Conservation (phyloP, 768 basidiomycete genomes). For the Nidularia pulvinata region DNA sequence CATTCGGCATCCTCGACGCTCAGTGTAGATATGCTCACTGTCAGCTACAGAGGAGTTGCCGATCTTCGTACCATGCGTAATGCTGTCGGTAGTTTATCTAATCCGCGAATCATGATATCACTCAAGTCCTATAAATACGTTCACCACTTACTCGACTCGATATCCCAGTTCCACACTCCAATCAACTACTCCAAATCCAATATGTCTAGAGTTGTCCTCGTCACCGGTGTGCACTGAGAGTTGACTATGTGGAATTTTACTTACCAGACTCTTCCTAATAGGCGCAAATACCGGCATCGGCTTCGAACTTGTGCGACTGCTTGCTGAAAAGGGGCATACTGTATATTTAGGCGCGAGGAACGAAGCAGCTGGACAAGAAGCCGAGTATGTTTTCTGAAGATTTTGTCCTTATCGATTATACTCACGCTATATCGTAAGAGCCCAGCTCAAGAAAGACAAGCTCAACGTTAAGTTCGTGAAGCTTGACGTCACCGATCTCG, state of each 20-base stretch:
- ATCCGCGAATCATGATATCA: too few relatives aligned
- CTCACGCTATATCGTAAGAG: slow-evolving; percentile 9
- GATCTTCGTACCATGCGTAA: too few relatives aligned
- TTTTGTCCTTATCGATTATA: neutral
- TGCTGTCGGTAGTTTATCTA: too few relatives aligned
- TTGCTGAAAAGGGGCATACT: slow-evolving; percentile 38
- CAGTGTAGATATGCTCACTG: too few relatives aligned
- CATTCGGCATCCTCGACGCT: too few relatives aligned
- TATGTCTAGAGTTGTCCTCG: slow-evolving; percentile 34
- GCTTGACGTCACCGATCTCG: slow-evolving; percentile 35
- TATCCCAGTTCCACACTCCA: too few relatives aligned
- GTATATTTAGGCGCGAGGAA: slow-evolving; percentile 45
- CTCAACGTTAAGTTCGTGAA: slow-evolving; percentile 29
- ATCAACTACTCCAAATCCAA: neutral
- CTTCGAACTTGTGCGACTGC: slow-evolving; percentile 38
- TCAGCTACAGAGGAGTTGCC: too few relatives aligned
- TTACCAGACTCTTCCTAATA: slow-evolving; percentile 6
- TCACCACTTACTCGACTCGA: too few relatives aligned
- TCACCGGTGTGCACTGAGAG: slow-evolving; percentile 25
- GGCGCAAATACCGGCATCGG: slow-evolving; percentile 46
- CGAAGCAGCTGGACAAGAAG: slow-evolving; percentile 32
- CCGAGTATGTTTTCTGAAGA: slow-evolving; percentile 24
- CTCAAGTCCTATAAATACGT: too few relatives aligned
- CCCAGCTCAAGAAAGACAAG: slow-evolving; percentile 26
- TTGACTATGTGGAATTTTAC: neutral